phyloP scores from a whole-genome alignment of 108 stramenopile genomes.

The Conticribra guillardii region DNA sequence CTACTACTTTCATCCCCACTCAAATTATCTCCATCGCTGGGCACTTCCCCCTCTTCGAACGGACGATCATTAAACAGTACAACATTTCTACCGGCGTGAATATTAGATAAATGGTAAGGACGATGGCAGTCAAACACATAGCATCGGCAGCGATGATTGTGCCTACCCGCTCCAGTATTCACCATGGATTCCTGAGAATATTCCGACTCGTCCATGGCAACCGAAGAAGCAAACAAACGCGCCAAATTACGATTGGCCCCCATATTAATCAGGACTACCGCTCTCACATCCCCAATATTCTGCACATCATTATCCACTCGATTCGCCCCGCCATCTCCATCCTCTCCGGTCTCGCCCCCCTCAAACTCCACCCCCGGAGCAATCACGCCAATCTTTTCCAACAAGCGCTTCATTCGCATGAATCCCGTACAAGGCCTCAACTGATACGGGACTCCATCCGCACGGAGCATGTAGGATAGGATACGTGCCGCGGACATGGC shows the following conservation, averaged over 20 bases:
- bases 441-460: slow-evolving; percentile 76
- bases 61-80: slow-evolving; percentile 77
- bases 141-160: slow-evolving; percentile 18
- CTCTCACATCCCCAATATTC: slow-evolving; percentile 42
- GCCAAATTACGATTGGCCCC: slow-evolving; percentile 75
- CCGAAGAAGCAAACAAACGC: slow-evolving; percentile 32
- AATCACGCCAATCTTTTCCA: slow-evolving; percentile 32
- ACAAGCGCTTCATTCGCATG: slow-evolving; percentile 11
- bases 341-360: slow-evolving; percentile 6
- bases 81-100: slow-evolving; percentile 66
- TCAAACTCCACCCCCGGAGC: slow-evolving; percentile 9
- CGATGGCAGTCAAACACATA: slow-evolving; percentile 84
- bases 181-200: background rate
- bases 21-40: slow-evolving; percentile 85
- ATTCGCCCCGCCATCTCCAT: background rate
- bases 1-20: slow-evolving; percentile 64
- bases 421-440: slow-evolving; percentile 62
- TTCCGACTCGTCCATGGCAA: slow-evolving; percentile 2
- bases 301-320: slow-evolving; percentile 1
- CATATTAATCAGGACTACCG: slow-evolving; percentile 74
- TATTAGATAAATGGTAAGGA: slow-evolving; percentile 82
- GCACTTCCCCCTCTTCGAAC: slow-evolving; percentile 52
- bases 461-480: slow-evolving; percentile 71
- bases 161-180: background rate
- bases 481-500: slow-evolving; percentile 80